Base-by-base conservation (phyloP, 441 rosid genomes). In the Hura crepitans region DNA sequence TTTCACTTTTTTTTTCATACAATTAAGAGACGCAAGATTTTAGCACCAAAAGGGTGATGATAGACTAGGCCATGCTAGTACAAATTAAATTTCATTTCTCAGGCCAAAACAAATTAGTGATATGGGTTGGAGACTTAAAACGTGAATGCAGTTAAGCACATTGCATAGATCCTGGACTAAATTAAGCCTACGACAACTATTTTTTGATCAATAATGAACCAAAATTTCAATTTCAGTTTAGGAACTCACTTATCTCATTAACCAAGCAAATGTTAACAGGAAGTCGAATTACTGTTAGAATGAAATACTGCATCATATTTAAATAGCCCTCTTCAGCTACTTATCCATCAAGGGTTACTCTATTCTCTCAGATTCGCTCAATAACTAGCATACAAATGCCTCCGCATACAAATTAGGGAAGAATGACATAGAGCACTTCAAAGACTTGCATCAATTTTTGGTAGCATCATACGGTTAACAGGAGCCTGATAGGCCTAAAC, bases 221-320 rank as follows among this genome's bases (percentile, higher is more conserved):
- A 57, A 65, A 30, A 57, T 22, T 65, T 46, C 35, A 57, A 43
- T 15, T 30, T 57, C 46, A 56, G 42, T 46, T 42, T 20, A 46
- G 3, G 4, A 33, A 23, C 61, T 18, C 25, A 9, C 20, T 42
- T 56, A 31, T 65, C 35, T 47, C 61, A n/a, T 18, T 17, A 60
- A 53, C 47, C 62, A 51, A 60, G 62, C 47, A 51, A 71, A 37
- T 62, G n/a, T 27, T 12, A 55, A 37, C 61, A 62, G 56, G 43
- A 71, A 39, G 13, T n/a, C 56, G 56, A 57, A 30, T 45, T 14
- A 33, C 55, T 3, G 31, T 31, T 47, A 56, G 55, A 68, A 68
- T 56, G n/a, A n/a, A 27, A 56, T 27, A 6, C 10, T 39, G 27
- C 30, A n/a, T 56, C 53, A 0, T n/a, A 55, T 57, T 27, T 22